Base-by-base conservation (phyloP, 805 yeast genomes). In the Yamadazyma endophytica region DNA sequence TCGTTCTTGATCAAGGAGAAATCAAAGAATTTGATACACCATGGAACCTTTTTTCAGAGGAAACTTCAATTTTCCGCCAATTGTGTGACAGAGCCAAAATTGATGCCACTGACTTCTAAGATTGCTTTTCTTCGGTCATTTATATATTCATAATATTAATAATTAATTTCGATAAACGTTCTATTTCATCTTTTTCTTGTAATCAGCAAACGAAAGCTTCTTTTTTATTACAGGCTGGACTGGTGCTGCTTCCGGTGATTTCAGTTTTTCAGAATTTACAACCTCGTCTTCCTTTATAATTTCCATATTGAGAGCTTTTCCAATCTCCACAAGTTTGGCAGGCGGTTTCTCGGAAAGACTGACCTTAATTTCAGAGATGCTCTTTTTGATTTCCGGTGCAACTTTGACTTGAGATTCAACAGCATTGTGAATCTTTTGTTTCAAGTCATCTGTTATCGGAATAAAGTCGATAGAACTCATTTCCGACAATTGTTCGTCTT, bases 1-100 rank as follows among this genome's bases (percentile, higher is more conserved):
- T 87, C 41, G 95, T 86, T 4, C 68, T 86, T 68, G 95, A 85
- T 49, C 78, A 82, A 27, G 95, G 96, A 38, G 74, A 74, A 46
- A 75, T 82, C 4, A 71, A 67, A 28, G 95, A 86, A 50, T 84
- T 72, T 46, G 95, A 79, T 44, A 75, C 77, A 27, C 95, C 95
- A 1, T 74, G 70, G 54, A 70, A 68, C 6, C 68, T 86, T 39
- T 66, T 83, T 45, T 18, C 30, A 9, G 55, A 68, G 28, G 55
- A 64, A 26, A 64, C 62, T 19, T 64, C 82, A 27, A 64, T 73
- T 21, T 83, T 82, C 64, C 70, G 71, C 46, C 72, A 72, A 37
- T 82, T 84, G 87, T 84, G 94, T 56, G 74, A 69, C 23, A 63
- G 59, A 36, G 61, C 75, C 2, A 56, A 53, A 31, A 68, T 72